Base-by-base conservation (phyloP, 805 yeast genomes). In the Lipomyces chichibuensis region DNA sequence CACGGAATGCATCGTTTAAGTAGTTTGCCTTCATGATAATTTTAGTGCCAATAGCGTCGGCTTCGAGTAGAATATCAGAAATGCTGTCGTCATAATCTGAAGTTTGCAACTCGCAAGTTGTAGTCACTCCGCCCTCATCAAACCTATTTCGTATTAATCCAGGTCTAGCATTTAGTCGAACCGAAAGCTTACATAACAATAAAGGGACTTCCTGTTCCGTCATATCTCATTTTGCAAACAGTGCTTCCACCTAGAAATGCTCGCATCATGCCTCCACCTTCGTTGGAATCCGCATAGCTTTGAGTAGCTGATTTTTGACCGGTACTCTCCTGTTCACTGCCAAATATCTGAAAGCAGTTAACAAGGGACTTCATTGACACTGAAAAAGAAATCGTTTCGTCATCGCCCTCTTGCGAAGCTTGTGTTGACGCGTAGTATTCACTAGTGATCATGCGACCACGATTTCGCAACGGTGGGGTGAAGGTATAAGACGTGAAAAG, bases 81-180 rank as follows among this genome's bases (percentile, higher is more conserved):
- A 60, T 33, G 17, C 53, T 65, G 46, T 63, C 67, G 17, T 32
- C 60, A 11, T 57, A 65, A 37, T 69, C 73, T 33, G 59, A 61
- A 4, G 74, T 72, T 37, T 63, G 39, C 39, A 72, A 69, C 56
- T 71, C 70, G 65, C 74, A 72, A 1, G 68, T 67, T 25, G 74
- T 72, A 3, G 71, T 70, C 39, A 69, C 56, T 13, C 61, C 43
- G 11, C 70, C 66, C 49, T 70, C 73, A 51, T 69, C 67, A 20
- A 69, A 62, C 68, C 68, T 65, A n/a, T 43, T 17, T 7, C 49
- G 6, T 17, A 23, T 43, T 43, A 43, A 43, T 8, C 6, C 49
- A n/a, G 46, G 13, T 17, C 8, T 20, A n/a, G 23, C 57, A 20
- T 53, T 53, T 8, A n/a, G 9, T 5, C 49, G 11, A 13, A 17